Evolutionary conservation across 176 grass and related monocot species (phyloP).

Genomic region (Cenchrus americanus): DNA sequence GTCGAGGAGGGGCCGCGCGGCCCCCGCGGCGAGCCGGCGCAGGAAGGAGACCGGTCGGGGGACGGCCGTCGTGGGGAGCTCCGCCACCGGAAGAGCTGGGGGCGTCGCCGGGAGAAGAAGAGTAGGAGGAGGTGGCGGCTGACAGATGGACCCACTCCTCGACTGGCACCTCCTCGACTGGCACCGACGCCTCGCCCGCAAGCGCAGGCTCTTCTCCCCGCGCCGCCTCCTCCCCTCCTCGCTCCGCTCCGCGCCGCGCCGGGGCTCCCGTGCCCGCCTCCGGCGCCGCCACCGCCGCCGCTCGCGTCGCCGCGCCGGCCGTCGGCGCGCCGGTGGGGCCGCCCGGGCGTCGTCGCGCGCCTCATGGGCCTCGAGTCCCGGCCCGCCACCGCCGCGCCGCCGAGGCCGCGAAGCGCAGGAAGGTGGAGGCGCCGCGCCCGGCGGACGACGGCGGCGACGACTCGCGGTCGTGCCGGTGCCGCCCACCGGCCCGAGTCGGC

Average conservation of each 20-base stretch:
- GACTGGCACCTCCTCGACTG: slow-evolving; percentile 89
- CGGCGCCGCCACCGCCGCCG: background rate
- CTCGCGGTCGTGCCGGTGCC: slow-evolving; percentile 43
- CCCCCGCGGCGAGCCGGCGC: too few relatives aligned
- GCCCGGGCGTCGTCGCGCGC: slow-evolving; percentile 70
- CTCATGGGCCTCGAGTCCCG: slow-evolving; percentile 92
- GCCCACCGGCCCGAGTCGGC: slow-evolving; percentile 32
- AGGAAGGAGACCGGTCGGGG: too few relatives aligned
- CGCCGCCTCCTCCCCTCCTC: slow-evolving; percentile 35
- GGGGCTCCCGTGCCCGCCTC: slow-evolving; percentile 32
- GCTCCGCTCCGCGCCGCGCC: slow-evolving; percentile 31
- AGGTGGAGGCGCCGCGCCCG: slow-evolving; percentile 46
- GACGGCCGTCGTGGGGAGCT: too few relatives aligned
- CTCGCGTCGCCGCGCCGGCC: background rate
- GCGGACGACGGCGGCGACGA: background rate
- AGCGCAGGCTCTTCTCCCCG: slow-evolving; percentile 52
- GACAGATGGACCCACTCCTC: too few relatives aligned
- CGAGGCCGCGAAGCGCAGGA: slow-evolving; percentile 72
- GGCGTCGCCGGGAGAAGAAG: too few relatives aligned
- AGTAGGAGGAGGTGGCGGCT: too few relatives aligned
- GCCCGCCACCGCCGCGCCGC: slow-evolving; percentile 39
- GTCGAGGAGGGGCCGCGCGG: too few relatives aligned
- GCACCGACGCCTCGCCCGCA: slow-evolving; percentile 82
- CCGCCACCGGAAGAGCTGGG: too few relatives aligned
- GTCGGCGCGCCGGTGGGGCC: background rate